phyloP scores from a whole-genome alignment of 768 basidiomycete genomes.

The Naganishia randhawae region DNA sequence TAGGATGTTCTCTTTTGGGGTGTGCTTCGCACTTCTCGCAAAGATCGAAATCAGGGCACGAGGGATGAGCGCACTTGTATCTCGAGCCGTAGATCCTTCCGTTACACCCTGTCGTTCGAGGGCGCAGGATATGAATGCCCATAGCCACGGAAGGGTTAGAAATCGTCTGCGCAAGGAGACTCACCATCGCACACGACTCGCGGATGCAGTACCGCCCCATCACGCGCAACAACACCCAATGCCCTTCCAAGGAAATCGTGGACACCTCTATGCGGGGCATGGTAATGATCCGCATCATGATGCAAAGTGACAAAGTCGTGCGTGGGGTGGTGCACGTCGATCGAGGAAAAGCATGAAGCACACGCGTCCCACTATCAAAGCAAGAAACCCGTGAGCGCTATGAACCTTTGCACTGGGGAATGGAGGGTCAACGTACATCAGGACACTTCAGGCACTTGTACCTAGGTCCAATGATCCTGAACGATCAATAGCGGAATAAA shows the following conservation, averaged over 20 bases:
- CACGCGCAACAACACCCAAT: not conserved
- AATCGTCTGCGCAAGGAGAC: too few species aligned
- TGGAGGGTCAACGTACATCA: slow-evolving; percentile 34
- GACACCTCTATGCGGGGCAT: not conserved
- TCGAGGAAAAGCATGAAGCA: slow-evolving; percentile 34
- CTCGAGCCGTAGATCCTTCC: slow-evolving; percentile 37
- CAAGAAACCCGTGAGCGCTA: not conserved
- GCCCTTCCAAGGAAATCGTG: slow-evolving; percentile 1
- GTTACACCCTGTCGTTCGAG: slow-evolving; percentile 35
- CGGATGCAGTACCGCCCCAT: slow-evolving; percentile 31
- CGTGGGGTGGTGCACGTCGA: slow-evolving; percentile 38
- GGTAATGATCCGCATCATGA: slow-evolving; percentile 24
- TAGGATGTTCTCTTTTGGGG: slow-evolving; percentile 41
- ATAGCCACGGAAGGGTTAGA: not conserved
- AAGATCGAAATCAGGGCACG: slow-evolving; percentile 51
- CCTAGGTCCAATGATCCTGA: slow-evolving; percentile 42
- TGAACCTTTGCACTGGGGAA: not conserved
- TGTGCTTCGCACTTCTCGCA: slow-evolving; percentile 48
- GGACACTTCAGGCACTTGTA: slow-evolving; percentile 50
- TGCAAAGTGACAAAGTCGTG: slow-evolving; percentile 45
- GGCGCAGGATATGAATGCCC: not conserved
- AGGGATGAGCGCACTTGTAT: slow-evolving; percentile 50
- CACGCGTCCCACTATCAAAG: slow-evolving; percentile 45
- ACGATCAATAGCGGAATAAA: slow-evolving; percentile 5
- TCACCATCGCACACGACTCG: slow-evolving; percentile 43